Percentiles rank a stretch among this genome's conserved stretches.
Evolutionary conservation across 176 grass and related monocot species (phyloP).

Genomic region (Lolium perenne): DNA sequence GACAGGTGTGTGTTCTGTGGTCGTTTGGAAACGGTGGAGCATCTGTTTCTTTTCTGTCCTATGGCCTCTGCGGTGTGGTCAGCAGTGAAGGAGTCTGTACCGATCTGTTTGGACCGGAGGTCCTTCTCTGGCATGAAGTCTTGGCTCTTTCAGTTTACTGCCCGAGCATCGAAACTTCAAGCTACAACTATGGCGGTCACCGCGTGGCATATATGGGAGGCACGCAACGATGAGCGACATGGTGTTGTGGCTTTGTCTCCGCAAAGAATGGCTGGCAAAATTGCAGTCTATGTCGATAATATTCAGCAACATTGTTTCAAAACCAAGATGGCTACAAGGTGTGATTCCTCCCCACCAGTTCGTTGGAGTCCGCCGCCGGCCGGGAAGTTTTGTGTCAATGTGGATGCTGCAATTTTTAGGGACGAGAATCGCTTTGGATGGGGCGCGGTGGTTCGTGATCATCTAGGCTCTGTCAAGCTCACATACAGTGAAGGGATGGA

Average conservation of each 20-base stretch:
- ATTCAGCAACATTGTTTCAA: background rate
- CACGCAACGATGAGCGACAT: background rate
- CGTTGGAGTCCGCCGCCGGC: background rate
- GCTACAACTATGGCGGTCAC: background rate
- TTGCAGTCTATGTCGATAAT: too few relatives aligned
- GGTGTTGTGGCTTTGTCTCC: background rate
- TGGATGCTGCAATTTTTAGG: background rate
- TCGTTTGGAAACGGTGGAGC: too few relatives aligned
- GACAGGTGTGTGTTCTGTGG: too few relatives aligned
- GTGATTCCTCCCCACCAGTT: rapidly evolving
- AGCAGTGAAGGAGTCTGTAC: too few relatives aligned
- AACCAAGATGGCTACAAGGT: background rate
- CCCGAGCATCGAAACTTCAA: background rate
- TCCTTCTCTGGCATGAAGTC: too few relatives aligned
- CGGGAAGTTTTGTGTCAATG: background rate
- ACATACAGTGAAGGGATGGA: too few relatives aligned
- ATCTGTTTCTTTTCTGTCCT: too few relatives aligned
- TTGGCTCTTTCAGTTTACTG: background rate
- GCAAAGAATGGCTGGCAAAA: background rate
- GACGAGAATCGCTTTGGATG: background rate
- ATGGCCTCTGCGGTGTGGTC: too few relatives aligned
- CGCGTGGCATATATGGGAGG: background rate
- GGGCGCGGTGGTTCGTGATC: background rate
- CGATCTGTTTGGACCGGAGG: too few relatives aligned
- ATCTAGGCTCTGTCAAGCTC: background rate